Evolutionary conservation across 148 eudicot species (phyloP).

Genomic region (Euryodendron excelsum): DNA sequence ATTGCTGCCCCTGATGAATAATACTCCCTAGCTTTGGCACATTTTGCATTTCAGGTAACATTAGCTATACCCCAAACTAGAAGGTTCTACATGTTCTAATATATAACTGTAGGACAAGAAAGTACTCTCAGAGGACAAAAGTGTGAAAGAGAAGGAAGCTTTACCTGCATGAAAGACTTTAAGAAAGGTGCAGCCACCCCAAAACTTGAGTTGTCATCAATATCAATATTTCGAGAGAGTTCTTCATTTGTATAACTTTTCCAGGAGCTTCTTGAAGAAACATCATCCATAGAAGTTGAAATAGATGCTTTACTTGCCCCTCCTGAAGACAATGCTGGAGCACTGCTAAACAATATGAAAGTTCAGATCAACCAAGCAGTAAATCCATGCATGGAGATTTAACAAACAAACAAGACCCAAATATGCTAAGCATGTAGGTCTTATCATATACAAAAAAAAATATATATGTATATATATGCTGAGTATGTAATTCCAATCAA

Average conservation of each 20-base stretch:
- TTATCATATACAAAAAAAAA: background rate
- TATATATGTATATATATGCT: too few relatives aligned
- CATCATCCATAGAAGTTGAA: constrained; percentile 55
- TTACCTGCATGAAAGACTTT: constrained; percentile 95
- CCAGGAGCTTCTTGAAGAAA: constrained; percentile 70
- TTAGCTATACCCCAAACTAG: background rate
- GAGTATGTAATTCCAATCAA: background rate
- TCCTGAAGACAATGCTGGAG: constrained; percentile 88
- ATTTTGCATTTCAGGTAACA: background rate
- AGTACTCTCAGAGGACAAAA: background rate
- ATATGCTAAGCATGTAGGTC: background rate
- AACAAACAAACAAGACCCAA: background rate
- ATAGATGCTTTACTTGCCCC: constrained; percentile 54
- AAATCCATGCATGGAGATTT: too few relatives aligned
- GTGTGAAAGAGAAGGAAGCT: background rate
- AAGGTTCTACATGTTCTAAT: background rate
- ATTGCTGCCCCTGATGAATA: background rate
- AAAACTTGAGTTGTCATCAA: constrained; percentile 71
- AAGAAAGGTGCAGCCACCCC: constrained; percentile 89
- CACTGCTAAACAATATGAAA: constrained; percentile 41
- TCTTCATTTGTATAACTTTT: constrained; percentile 64
- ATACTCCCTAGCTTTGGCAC: background rate
- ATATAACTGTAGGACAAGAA: background rate
- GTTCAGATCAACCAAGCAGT: background rate
- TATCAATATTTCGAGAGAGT: constrained; percentile 56